Conservation (phyloP, 345 rosid genomes). For the Eucalyptus decipiens region DNA sequence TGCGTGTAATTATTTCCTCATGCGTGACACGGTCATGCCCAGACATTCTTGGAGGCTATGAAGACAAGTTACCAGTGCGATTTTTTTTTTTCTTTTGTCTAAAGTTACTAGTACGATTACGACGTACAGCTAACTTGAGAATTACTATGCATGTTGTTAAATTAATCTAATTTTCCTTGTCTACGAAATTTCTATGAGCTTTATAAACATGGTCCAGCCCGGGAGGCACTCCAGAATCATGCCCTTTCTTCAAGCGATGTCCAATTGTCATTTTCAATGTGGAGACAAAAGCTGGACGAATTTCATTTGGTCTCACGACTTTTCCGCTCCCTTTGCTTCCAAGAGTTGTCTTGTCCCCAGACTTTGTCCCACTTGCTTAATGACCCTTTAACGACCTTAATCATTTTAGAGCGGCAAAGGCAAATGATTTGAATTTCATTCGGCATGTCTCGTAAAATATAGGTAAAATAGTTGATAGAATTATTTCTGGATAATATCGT, state of each 20-base stretch:
- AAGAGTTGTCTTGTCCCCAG: background rate
- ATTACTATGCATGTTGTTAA: background rate
- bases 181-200: background rate
- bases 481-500: background rate
- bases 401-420: background rate
- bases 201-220: background rate
- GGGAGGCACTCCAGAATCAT: background rate
- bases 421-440: background rate
- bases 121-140: too few species aligned
- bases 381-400: background rate
- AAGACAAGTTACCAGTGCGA: too few species aligned
- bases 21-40: fast-evolving
- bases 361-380: background rate
- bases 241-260: background rate
- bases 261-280: background rate
- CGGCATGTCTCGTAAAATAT: background rate
- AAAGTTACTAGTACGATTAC: background rate
- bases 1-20: background rate
- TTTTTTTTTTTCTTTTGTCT: too few species aligned
- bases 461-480: background rate
- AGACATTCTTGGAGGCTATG: background rate
- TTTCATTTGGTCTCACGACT: background rate
- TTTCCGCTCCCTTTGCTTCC: background rate
- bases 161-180: background rate
- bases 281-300: background rate